phyloP scores from a whole-genome alignment of 2,329 filamentous ascomycete genomes.

The Elsinoe australis region DNA sequence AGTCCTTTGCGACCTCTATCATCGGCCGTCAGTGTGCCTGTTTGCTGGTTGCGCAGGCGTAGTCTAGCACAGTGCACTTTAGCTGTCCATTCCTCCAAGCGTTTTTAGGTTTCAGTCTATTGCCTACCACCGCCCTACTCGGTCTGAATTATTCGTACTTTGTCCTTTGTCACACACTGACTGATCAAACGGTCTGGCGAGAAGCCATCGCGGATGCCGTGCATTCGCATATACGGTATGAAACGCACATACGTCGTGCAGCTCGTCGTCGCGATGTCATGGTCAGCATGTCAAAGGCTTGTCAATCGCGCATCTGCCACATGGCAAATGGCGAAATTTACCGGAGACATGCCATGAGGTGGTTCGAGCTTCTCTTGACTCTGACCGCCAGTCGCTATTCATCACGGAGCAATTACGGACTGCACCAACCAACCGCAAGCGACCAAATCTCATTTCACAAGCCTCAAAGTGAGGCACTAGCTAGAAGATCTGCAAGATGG shows the following conservation, averaged over 20 bases:
- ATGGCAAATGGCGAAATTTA: slow-evolving; percentile 14
- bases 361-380: background rate
- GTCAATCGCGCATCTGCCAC: slow-evolving; percentile 9
- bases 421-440: background rate
- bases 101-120: background rate
- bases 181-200: slow-evolving; percentile 10
- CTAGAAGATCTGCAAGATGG: slow-evolving; percentile 1
- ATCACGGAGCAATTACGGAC: background rate
- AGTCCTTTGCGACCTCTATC: background rate
- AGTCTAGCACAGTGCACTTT: background rate
- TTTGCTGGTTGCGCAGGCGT: slow-evolving; percentile 5
- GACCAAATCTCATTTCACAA: slow-evolving; percentile 10
- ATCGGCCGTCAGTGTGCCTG: background rate
- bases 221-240: slow-evolving; percentile 10
- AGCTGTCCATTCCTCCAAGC: slow-evolving; percentile 1
- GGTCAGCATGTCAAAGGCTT: background rate
- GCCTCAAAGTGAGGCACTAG: slow-evolving; percentile 10
- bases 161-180: background rate
- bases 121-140: background rate
- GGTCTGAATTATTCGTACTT: too few species aligned
- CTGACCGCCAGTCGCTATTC: background rate
- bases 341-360: slow-evolving; percentile 1
- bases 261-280: slow-evolving; percentile 2
- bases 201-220: too few species aligned
- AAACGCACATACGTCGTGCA: slow-evolving; percentile 9